Evolutionary conservation across 257 asterid species (phyloP).

Genomic region (Echium plantagineum): DNA sequence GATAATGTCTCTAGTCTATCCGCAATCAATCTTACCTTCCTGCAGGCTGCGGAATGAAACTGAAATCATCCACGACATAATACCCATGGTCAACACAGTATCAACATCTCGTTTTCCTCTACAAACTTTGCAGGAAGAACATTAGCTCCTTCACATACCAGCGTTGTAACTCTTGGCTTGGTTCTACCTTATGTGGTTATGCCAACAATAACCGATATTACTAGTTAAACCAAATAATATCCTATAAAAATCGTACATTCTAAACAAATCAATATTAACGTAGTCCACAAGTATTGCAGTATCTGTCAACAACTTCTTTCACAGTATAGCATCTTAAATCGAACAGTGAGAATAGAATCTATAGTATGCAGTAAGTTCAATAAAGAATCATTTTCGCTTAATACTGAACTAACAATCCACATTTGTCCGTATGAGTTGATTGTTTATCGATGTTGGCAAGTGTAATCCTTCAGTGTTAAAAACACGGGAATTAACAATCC

Average conservation of each 20-base stretch:
- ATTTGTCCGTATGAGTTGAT: background rate
- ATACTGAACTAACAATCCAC: background rate
- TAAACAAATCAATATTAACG: no score
- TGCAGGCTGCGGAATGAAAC: slow-evolving; percentile 94
- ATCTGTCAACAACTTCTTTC: background rate
- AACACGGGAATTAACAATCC: background rate
- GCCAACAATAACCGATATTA: slow-evolving; percentile 30
- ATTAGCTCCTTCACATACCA: slow-evolving; percentile 98
- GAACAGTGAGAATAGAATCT: background rate
- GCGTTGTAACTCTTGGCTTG: slow-evolving; percentile 97
- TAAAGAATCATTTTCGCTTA: no score
- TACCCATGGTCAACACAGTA: slow-evolving; percentile 88
- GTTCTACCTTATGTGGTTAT: slow-evolving; percentile 99
- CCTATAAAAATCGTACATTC: background rate
- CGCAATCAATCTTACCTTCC: slow-evolving; percentile 30
- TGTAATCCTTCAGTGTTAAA: background rate
- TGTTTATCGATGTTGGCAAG: background rate
- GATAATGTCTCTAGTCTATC: background rate
- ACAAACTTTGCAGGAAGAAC: slow-evolving; percentile 83
- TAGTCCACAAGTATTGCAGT: background rate
- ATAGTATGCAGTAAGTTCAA: no score
- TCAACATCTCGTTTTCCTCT: slow-evolving; percentile 93
- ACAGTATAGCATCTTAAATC: background rate
- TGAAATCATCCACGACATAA: slow-evolving; percentile 90
- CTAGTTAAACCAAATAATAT: slow-evolving; percentile 11